phyloP scores from a whole-genome alignment of 768 basidiomycete species.

The Lactifluus piperatus region DNA sequence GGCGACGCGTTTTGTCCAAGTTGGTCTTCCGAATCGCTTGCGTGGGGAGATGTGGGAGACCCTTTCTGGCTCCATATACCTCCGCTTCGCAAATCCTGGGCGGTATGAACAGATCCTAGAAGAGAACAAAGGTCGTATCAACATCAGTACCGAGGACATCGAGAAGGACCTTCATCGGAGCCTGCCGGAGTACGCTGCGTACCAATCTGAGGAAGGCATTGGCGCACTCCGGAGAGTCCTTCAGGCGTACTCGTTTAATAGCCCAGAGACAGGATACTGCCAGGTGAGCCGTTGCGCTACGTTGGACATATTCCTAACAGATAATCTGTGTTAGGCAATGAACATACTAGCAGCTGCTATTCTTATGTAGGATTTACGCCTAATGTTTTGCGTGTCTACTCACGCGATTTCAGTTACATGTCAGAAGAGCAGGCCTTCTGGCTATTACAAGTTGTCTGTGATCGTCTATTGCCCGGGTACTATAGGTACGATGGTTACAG shows the following conservation, averaged over 20 bases:
- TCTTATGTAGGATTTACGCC: constrained; percentile 52
- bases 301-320: background rate
- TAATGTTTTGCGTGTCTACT: background rate
- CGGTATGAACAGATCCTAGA: constrained; percentile 67
- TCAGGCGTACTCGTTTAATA: constrained; percentile 92
- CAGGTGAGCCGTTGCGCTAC: constrained; percentile 43
- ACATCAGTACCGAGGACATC: constrained; percentile 92
- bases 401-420: constrained; percentile 70
- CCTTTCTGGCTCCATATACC: constrained; percentile 85
- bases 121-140: constrained; percentile 69
- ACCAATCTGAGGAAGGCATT: constrained; percentile 87
- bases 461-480: constrained; percentile 93
- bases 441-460: constrained; percentile 91
- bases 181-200: constrained; percentile 94
- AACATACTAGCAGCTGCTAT: constrained; percentile 97
- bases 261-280: constrained; percentile 91
- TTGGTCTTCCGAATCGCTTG: constrained; percentile 88
- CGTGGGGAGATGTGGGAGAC: constrained; percentile 99
- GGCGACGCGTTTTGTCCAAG: constrained; percentile 94
- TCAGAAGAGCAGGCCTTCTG: constrained; percentile 99
- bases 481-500: constrained; percentile 58
- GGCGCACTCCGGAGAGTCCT: constrained; percentile 77
- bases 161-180: constrained; percentile 97
- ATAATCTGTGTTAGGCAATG: constrained; percentile 58
- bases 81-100: constrained; percentile 82